Percentiles rank a stretch among this genome's conserved stretches.
Evolutionary conservation across 345 rosid genomes (phyloP).

Genomic region (Noccaea bulbosa): DNA sequence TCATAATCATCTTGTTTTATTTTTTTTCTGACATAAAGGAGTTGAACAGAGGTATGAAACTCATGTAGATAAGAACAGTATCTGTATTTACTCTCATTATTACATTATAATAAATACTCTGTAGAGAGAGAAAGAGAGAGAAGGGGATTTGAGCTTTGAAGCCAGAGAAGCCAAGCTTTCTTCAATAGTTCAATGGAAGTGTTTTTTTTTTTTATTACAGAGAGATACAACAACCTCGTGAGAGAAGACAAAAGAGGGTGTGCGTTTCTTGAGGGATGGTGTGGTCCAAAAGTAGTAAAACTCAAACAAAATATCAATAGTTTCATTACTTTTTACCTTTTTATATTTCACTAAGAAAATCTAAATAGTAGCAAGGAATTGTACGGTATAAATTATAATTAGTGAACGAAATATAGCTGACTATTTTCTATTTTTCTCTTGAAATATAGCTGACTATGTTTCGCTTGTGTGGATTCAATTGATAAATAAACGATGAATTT

Average conservation of each 20-base stretch:
- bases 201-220: constrained; percentile 10
- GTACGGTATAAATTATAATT: constrained; percentile 3
- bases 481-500: too few relatives aligned
- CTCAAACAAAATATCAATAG: constrained; percentile 19
- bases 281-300: constrained; percentile 32
- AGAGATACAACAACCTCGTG: constrained; percentile 39
- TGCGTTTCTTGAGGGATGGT: constrained; percentile 34
- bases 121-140: neutral
- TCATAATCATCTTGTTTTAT: constrained; percentile 23
- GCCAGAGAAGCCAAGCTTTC: constrained; percentile 37
- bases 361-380: constrained; percentile 7
- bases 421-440: too few relatives aligned
- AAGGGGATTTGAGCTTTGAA: constrained; percentile 22
- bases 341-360: too few relatives aligned
- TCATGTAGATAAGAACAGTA: constrained; percentile 34
- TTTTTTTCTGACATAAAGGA: constrained; percentile 36
- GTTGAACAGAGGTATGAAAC: constrained; percentile 35
- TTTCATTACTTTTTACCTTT: constrained; percentile 8
- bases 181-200: constrained; percentile 33
- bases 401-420: neutral
- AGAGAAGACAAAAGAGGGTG: constrained; percentile 43
- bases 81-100: constrained; percentile 33
- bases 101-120: constrained; percentile 35
- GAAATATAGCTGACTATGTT: too few relatives aligned
- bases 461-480: too few relatives aligned